These are phyloP conservation scores for Funneliformis geosporum DNA, from an alignment of 192 early-diverging fungal genomes.

Conservation along the genomic window DNA sequence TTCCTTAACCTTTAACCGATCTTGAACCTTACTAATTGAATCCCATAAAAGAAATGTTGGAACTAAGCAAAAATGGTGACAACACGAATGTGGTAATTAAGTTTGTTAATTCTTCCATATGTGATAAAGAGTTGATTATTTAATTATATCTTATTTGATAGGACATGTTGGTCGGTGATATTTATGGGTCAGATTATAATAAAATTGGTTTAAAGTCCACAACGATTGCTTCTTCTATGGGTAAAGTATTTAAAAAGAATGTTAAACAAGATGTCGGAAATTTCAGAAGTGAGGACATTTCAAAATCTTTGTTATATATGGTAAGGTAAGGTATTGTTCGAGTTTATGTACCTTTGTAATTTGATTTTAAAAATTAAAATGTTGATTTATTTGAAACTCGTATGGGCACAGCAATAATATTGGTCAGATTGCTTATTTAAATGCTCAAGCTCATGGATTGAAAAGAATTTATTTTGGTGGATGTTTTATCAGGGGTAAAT, in stretches of 20 bases:
- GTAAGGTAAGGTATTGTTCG: slow-evolving; percentile 59
- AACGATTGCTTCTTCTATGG: slow-evolving; percentile 94
- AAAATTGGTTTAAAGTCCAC: slow-evolving; percentile 93
- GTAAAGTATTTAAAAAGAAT: slow-evolving; percentile 90
- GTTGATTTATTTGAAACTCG: neutral
- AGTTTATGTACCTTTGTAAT: slow-evolving; percentile 2
- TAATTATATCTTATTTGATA: neutral
- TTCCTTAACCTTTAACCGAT: neutral
- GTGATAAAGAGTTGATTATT: slow-evolving; percentile 35
- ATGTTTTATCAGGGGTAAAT: slow-evolving; percentile 88
- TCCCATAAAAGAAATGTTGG: slow-evolving; percentile 66
- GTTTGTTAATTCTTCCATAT: slow-evolving; percentile 46
- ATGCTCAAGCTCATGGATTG: slow-evolving; percentile 90
- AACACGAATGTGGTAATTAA: slow-evolving; percentile 71
- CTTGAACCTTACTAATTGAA: neutral
- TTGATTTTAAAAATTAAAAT: neutral
- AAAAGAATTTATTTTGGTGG: slow-evolving; percentile 95
- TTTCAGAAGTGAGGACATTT: slow-evolving; percentile 81
- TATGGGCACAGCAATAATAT: slow-evolving; percentile 83
- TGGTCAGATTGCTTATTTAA: slow-evolving; percentile 97
- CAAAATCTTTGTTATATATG: slow-evolving; percentile 90
- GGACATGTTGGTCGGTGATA: slow-evolving; percentile 91
- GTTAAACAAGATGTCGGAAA: slow-evolving; percentile 59
- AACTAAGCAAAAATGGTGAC: slow-evolving; percentile 86
- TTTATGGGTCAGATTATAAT: slow-evolving; percentile 88